Conservation (phyloP, 768 basidiomycete species). For the Boletus reticuloceps region DNA sequence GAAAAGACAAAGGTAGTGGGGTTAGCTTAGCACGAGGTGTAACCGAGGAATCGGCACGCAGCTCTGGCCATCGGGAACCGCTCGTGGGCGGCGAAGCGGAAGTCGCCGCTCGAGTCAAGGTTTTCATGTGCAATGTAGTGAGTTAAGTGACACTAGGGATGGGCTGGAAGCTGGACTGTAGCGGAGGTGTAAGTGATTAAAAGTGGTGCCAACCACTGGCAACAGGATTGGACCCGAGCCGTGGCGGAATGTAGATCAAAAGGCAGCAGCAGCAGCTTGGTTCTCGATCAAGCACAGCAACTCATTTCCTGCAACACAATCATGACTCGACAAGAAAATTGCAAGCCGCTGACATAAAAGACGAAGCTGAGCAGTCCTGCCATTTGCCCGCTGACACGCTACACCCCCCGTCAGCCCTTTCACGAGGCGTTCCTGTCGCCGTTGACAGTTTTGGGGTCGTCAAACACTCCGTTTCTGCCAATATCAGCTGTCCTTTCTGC, state of each 20-base stretch:
- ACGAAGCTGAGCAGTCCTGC: slow-evolving; percentile 1
- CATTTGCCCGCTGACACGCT: slow-evolving; percentile 13
- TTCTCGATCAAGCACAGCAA: slow-evolving; percentile 8
- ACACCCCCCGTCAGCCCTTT: slow-evolving; percentile 5
- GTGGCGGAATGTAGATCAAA: slow-evolving; percentile 16
- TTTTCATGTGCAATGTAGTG: slow-evolving; percentile 17
- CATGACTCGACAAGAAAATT: slow-evolving; percentile 9
- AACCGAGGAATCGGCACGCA: slow-evolving; percentile 20
- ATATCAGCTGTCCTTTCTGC: background rate
- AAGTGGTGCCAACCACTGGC: no score
- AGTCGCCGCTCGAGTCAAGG: background rate
- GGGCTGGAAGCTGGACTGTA: background rate
- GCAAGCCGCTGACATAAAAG: slow-evolving; percentile 27
- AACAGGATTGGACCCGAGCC: slow-evolving; percentile 15
- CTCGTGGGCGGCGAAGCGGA: background rate
- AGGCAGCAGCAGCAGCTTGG: background rate
- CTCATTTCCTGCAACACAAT: background rate
- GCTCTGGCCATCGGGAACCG: slow-evolving; percentile 1
- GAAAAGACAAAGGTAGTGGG: slow-evolving; percentile 26
- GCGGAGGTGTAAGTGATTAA: slow-evolving; percentile 7
- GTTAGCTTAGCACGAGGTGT: slow-evolving; percentile 38
- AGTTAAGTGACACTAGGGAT: slow-evolving; percentile 7
- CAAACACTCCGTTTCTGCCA: slow-evolving; percentile 5
- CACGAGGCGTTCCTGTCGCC: slow-evolving; percentile 19
- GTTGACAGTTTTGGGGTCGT: slow-evolving; percentile 35